Base-by-base conservation (phyloP, 805 yeast species). In the Torulaspora delbrueckii region DNA sequence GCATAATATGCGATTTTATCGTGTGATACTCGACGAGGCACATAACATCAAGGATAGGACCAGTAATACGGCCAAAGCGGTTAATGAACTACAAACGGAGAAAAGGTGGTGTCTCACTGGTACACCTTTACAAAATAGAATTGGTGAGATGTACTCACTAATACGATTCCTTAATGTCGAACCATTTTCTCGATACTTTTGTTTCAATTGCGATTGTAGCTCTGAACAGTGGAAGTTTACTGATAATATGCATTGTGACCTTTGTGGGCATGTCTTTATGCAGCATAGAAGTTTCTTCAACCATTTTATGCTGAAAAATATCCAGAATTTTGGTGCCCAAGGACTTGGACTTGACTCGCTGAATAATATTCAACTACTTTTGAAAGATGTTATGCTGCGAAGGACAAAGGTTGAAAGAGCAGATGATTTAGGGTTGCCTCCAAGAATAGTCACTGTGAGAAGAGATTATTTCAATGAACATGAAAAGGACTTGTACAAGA, bases 341-440 rank as follows among this genome's bases (percentile, higher is more conserved):
- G 93, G 88, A 23, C 93, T 84, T 40, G 96, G 97, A 12, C 70
- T 76, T 31, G 78, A 75, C 27, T 84, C 95, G 35, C 89, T 93
- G 68, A 74, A 76, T 33, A 81, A 88, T 51, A 79, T 93, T 58
- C 86, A 93, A 51, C 65, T 79, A 10, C 67, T 93, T 23, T 68
- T 93, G 58, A 76, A 79, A 48, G 88, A 86, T 54, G 77, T 91
- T 31, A 89, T 93, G 97, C 68, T 93, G 48, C 75, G 99, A 60
- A 79, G 99, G 67, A 93, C 99, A 0, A 95, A 93, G 62, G 78
- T 91, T 3, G 98, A 93, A 67, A 75, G 98, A 40, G 97, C 99
- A 0, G 99, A 95, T 64, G 99, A 93, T 70, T 72, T 93, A 53
- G 99, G 99, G 1, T 72, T 93, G 38, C 99, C 99, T 3, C 99